phyloP scores from a whole-genome alignment of 73 alveolate genomes.

The Paramecium caudatum region DNA sequence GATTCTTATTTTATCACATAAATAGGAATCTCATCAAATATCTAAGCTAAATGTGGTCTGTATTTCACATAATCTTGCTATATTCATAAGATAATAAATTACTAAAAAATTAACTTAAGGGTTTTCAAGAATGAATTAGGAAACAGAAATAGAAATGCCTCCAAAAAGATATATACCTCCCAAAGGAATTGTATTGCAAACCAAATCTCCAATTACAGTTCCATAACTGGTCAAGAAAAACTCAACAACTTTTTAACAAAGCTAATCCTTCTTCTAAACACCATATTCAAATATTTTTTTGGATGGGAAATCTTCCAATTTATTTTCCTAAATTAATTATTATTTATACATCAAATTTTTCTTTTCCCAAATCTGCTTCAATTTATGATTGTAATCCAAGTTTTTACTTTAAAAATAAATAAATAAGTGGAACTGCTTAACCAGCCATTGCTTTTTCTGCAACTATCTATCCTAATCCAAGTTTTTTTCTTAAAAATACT shows the following conservation, averaged over 20 bases:
- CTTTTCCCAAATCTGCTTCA: neutral
- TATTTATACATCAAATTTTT: neutral
- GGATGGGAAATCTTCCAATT: constrained; percentile 51
- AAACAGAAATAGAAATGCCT: constrained; percentile 67
- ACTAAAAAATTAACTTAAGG: constrained; percentile 25
- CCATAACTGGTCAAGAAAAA: constrained; percentile 70
- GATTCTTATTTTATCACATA: constrained; percentile 68
- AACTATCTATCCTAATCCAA: constrained; percentile 9
- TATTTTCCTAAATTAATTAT: neutral
- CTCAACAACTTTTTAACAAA: constrained; percentile 69
- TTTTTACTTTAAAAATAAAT: constrained; percentile 56
- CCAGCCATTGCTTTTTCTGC: constrained; percentile 72
- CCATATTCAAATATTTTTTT: constrained; percentile 58
- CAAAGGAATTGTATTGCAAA: constrained; percentile 67
- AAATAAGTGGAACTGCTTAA: constrained; percentile 69
- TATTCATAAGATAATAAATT: no score
- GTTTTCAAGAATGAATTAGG: constrained; percentile 38
- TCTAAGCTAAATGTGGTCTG: constrained; percentile 46
- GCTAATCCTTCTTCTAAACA: constrained; percentile 41
- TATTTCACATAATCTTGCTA: constrained; percentile 51
- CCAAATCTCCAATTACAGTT: constrained; percentile 75
- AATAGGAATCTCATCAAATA: constrained; percentile 72
- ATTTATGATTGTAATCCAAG: neutral
- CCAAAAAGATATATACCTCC: constrained; percentile 75
- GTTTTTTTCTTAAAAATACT: neutral